Percentiles rank a stretch among this genome's conserved stretches.
phyloP scores from a whole-genome alignment of 2,329 filamentous ascomycete species.

The Arthrobotrys musiformis region DNA sequence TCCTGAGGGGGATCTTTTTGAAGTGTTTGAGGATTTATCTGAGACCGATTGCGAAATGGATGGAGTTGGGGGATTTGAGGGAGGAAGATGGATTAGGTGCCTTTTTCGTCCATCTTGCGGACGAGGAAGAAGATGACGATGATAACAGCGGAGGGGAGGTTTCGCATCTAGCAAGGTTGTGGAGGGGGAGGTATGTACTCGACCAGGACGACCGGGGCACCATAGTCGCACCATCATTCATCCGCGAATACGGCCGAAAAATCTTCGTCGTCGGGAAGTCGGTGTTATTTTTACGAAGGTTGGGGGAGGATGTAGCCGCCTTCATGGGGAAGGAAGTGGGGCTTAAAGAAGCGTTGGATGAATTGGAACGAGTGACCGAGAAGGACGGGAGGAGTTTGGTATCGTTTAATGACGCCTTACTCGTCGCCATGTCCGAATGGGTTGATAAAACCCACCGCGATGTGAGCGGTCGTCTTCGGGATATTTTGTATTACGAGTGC shows the following conservation, averaged over 20 bases:
- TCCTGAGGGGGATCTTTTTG: constrained; percentile 77
- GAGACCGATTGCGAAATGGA: constrained; percentile 82
- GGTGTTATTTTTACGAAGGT: constrained; percentile 80
- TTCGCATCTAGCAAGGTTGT: constrained; percentile 73
- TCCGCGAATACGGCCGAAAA: constrained; percentile 74
- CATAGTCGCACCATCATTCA: constrained; percentile 78
- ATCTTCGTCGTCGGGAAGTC: constrained; percentile 92
- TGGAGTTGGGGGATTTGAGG: constrained; percentile 77
- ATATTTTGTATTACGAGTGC: constrained; percentile 75
- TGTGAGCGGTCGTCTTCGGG: constrained; percentile 74
- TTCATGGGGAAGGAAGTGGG: constrained; percentile 52
- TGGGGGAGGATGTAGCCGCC: constrained; percentile 68
- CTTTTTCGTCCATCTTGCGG: constrained; percentile 74
- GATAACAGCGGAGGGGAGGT: constrained; percentile 50
- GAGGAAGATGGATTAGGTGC: constrained; percentile 70
- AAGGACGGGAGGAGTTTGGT: constrained; percentile 61
- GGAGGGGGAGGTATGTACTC: constrained; percentile 79
- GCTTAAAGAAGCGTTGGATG: constrained; percentile 60
- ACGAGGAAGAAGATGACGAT: constrained; percentile 56
- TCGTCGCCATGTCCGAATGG: constrained; percentile 77
- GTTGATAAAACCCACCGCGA: constrained; percentile 78
- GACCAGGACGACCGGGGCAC: constrained; percentile 70
- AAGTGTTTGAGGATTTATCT: constrained; percentile 85
- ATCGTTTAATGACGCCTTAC: constrained; percentile 80
- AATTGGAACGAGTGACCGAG: constrained; percentile 62